Evolutionary conservation across 1,284 basidiomycete species (phyloP).

Genomic region (Cutaneotrichosporon arboriforme): DNA sequence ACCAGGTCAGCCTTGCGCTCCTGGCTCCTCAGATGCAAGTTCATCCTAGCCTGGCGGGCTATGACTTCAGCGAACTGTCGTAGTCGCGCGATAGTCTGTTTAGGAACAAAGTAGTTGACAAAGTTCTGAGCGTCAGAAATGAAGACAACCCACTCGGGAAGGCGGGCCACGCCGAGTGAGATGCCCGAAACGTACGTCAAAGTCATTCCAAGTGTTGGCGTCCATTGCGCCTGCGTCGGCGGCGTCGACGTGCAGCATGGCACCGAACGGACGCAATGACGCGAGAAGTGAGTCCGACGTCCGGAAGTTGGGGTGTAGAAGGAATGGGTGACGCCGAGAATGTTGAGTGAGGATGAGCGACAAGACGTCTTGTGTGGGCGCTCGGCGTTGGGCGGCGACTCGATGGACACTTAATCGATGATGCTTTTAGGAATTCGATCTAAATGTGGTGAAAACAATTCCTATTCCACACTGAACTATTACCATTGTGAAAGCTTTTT

Average conservation of each 20-base stretch:
- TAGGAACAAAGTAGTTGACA: constrained; percentile 23
- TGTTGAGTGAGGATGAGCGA: neutral
- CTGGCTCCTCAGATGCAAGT: constrained; percentile 22
- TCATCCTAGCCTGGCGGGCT: constrained; percentile 9
- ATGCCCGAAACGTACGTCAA: constrained; percentile 3
- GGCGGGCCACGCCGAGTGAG: neutral
- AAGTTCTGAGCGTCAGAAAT: constrained; percentile 25
- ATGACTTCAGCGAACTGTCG: constrained; percentile 24
- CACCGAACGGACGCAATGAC: neutral
- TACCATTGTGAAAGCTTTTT: too few species aligned
- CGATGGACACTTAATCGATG: too few species aligned
- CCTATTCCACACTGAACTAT: too few species aligned
- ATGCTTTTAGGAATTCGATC: too few species aligned
- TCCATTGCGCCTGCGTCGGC: neutral
- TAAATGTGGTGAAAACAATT: too few species aligned
- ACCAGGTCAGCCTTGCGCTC: constrained; percentile 38
- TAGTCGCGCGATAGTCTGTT: constrained; percentile 30
- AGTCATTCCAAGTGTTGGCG: constrained; percentile 5
- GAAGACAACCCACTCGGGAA: neutral
- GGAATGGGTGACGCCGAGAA: neutral
- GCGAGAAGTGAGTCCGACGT: neutral
- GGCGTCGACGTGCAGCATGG: neutral
- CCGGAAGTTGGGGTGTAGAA: neutral
- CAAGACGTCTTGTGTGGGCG: neutral
- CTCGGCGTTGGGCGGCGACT: too few species aligned